Base-by-base conservation (phyloP, 2,329 filamentous ascomycete species). In the Aspergillus tanneri region DNA sequence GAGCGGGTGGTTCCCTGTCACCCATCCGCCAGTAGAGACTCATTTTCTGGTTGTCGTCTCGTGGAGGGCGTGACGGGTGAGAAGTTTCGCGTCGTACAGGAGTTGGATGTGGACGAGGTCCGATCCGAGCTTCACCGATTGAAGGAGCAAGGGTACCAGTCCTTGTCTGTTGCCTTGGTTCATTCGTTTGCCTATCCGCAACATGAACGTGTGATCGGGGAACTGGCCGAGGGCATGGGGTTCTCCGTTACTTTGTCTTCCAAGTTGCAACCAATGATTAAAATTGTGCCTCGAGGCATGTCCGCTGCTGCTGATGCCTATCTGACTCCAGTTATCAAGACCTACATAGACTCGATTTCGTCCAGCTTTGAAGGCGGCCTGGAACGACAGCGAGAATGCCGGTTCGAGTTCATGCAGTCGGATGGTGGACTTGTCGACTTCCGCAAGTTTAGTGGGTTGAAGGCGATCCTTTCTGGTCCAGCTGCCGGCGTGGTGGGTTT, bases 361-460 rank as follows among this genome's bases (percentile, higher is more conserved):
- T 76, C 79, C 32, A 88, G 88, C 3, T 95, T 96, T 62, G 83
- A 88, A 59, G 80, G 80, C 19, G 89, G 89, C 0, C 91, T 96
- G 55, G 82, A 83, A 39, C 88, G 88, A 6, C 88, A 88, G 0
- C 73, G 83, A 0, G 72, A 77, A 6, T 88, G 89, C 3, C 78
- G 91, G 54, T 96, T 91, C 70, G 91, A 96, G 66, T 96, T 96
- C 59, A 96, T 96, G 92, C 91, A 96, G 69, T 92, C 87, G 5
- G 90, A 95, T 56, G 90, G 89, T 40, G 82, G 82, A 4, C 68
- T 85, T 6, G 82, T 84, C 5, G 72, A 76, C 52, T 74, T 75
- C 43, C 70, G 69, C 46, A 67, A 77, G 58, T 96, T 96, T 64
- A 93, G 88, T 1, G 91, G 91, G 0, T 72, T 96, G 8, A 86